Base-by-base conservation (phyloP, 2,329 filamentous ascomycete species). In the Chrysosporium queenslandicum region DNA sequence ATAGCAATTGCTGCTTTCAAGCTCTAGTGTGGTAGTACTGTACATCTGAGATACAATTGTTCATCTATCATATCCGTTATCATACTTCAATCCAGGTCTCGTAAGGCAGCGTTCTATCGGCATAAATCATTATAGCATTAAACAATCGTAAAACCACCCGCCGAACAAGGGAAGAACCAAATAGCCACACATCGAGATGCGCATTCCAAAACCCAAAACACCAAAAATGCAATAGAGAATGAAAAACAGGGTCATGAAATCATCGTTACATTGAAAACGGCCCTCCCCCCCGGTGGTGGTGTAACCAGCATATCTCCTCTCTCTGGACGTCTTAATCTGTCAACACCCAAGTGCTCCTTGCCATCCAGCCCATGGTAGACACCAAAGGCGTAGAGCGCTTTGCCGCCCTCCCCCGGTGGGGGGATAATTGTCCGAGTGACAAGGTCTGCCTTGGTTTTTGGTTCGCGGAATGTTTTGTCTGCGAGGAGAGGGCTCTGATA, bases 381-480 rank as follows among this genome's bases (percentile, higher is more conserved):
- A 1, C 78, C 79, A 60, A 82, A 80, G 0, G 74, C 77, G 58
- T 80, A 83, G 47, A 68, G 68, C 7, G 72, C 62, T 40, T 63
- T 56, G 4, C 65, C 58, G 14, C 65, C 62, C 37, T 71, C 69
- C 1, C 66, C 66, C 0, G 67, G 67, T 0, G 69, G 66, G 0
- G 68, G 73, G 70, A 40, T 79, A 47, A 87, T 82, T 2, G 95
- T 71, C 39, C 85, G 74, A 0, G 78, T 81, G 20, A 83, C 76
- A 18, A 96, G 76, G 58, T 89, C 84, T 0, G 73, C 73, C 58
- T 82, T 83, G n/a, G 76, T 82, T 25, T 76, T 74, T 2, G 84
- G 80, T 34, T 82, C 78, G 47, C 81, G 77, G 64, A 96, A 91
- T 0, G 85, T 79, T 8, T 81, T 76, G 62, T 95, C 89, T 4